A percentile compares a stretch with the other conserved stretches of the same genome.
phyloP scores from a whole-genome alignment of 2,329 filamentous ascomycete genomes.

The Colletotrichum endophyticum region DNA sequence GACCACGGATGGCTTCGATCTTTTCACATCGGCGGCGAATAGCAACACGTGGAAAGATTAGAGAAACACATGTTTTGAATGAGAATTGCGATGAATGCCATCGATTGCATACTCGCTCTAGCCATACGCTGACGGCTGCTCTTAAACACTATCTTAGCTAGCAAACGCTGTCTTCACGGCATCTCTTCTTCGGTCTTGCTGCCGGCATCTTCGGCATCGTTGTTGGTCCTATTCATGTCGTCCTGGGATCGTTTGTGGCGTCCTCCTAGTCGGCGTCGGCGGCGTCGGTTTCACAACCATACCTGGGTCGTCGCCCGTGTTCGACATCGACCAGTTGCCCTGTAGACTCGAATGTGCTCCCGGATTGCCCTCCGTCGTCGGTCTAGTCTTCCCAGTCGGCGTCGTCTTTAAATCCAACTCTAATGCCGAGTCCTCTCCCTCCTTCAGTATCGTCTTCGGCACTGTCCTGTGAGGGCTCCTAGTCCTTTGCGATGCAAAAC shows the following conservation, averaged over 20 bases:
- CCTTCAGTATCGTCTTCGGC: fast-evolving
- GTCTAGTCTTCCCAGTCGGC: background rate
- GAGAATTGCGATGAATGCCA: fast-evolving
- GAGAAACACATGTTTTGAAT: background rate
- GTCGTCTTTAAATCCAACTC: background rate
- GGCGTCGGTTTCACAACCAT: background rate
- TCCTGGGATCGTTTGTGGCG: background rate
- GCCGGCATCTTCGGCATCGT: background rate
- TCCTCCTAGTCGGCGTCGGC: background rate
- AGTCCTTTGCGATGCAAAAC: background rate
- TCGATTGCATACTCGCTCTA: background rate
- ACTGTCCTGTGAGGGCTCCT: fast-evolving
- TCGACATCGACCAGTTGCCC: fast-evolving
- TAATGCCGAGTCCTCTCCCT: fast-evolving
- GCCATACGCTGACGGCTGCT: background rate
- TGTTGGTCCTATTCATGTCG: fast-evolving
- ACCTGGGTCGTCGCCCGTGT: background rate
- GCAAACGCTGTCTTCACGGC: background rate
- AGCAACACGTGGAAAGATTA: fast-evolving
- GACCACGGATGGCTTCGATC: background rate
- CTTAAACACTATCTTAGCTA: background rate
- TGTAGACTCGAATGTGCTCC: background rate
- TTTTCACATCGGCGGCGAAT: fast-evolving
- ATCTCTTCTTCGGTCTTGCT: background rate
- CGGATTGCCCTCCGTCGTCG: background rate